Evolutionary conservation across 2,329 filamentous ascomycete genomes (phyloP).

Genomic region (Fusarium denticulatum): DNA sequence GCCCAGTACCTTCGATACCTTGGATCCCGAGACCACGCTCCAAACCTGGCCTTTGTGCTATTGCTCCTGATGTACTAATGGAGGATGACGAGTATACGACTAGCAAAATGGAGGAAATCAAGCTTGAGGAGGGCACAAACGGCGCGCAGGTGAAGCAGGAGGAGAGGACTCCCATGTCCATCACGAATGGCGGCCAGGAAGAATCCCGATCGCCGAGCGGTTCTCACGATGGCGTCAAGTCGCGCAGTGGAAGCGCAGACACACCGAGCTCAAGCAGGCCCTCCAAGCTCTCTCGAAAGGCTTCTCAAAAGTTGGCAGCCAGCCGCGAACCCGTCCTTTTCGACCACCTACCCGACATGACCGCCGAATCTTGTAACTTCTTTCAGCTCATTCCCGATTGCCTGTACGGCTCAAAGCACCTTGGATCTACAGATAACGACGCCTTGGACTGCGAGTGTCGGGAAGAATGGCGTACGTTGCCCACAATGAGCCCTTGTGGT

Average conservation of each 20-base stretch:
- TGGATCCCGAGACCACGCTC: neutral
- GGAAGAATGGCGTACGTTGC: conserved; percentile 89
- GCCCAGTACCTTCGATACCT: conserved; percentile 7
- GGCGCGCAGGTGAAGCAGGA: conserved; percentile 54
- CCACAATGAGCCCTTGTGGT: neutral
- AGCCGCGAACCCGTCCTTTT: conserved; percentile 74
- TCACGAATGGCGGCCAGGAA: conserved; percentile 44
- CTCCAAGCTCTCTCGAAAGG: conserved; percentile 77
- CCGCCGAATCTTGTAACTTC: conserved; percentile 75
- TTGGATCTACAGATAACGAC: conserved; percentile 91
- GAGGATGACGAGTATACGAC: conserved; percentile 55
- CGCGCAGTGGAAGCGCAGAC: conserved; percentile 58
- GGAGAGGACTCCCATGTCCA: conserved; percentile 52
- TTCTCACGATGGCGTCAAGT: conserved; percentile 58
- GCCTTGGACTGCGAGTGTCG: conserved; percentile 93
- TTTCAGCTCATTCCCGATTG: conserved; percentile 88
- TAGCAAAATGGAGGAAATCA: conserved; percentile 56
- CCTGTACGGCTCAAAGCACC: conserved; percentile 88
- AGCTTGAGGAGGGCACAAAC: conserved; percentile 55
- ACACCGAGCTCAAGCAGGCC: conserved; percentile 64
- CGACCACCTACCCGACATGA: conserved; percentile 79
- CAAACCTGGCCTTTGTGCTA: conserved; percentile 19
- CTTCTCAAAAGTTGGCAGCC: conserved; percentile 72
- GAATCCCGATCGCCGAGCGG: conserved; percentile 51
- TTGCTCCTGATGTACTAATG: conserved; percentile 47